Base-by-base conservation (phyloP, 306 rosid species). In the Cicer judaicum region DNA sequence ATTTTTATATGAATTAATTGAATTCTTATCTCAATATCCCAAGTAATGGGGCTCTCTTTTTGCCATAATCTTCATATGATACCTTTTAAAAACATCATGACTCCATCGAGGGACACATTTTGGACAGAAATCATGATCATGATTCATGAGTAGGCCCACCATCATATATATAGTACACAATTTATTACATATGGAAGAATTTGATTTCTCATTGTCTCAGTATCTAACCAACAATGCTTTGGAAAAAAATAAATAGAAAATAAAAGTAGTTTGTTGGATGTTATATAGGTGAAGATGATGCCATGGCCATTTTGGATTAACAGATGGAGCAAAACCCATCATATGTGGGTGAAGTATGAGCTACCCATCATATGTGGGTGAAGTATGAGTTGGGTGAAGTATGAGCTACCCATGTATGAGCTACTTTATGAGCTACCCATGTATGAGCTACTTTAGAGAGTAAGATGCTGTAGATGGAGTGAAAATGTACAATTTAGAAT, bases 401-500 rank as follows among this genome's bases (percentile, higher is more conserved):
- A n/a, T n/a, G n/a, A n/a, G n/a, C n/a, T n/a, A n/a, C n/a, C n/a
- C n/a, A n/a, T n/a, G n/a, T n/a, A n/a, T n/a, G n/a, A n/a, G n/a
- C n/a, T n/a, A n/a, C n/a, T n/a, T n/a, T n/a, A n/a, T n/a, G n/a
- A n/a, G n/a, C n/a, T n/a, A n/a, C n/a, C n/a, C n/a, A n/a, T n/a
- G n/a, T n/a, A n/a, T n/a, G n/a, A n/a, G n/a, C n/a, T n/a, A 89
- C 67, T 40, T 50, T 48, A 10, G 85, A 49, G 80, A 15, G 73
- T 47, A 81, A 64, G 79, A 79, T 16, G 62, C 64, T 1, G 74
- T 78, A 70, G 63, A 73, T 36, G 93, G 97, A 12, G 85, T 87
- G 67, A 94, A 82, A 59, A 85, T 76, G 74, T 86, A 92, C 73
- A 92, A 39, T 2, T 79, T 67, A 81, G 83, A 79, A 71, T 81